Base-by-base conservation (phyloP, 352 stramenopile species). In the Globisporangium rhizosaccharum region DNA sequence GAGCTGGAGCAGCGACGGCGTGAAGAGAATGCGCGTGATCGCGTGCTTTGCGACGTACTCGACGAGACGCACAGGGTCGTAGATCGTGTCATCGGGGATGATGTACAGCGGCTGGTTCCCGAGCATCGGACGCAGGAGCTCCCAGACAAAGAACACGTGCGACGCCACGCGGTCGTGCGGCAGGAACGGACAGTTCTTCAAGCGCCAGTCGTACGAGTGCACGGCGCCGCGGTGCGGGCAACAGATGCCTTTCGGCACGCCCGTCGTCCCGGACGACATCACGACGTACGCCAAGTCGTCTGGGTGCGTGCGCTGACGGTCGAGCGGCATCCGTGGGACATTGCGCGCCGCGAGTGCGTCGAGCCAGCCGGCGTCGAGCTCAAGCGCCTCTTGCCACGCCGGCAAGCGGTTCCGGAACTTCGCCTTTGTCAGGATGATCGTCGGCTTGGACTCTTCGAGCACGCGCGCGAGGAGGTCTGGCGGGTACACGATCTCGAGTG, bases 141-240 rank as follows among this genome's bases (percentile, higher is more conserved):
- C 94, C 94, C 94, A 98, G 3, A 98, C 88, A 60, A 98, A 98
- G 66, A 98, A 98, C 20, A 98, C 90, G 62, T 97, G 93, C 51
- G 85, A 97, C 26, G 90, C 92, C 52, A 97, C 89, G 48, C 82
- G 75, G 33, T 97, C 83, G 42, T 93, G 74, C 44, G 78, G 71
- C 26, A 82, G 68, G 51, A 79, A 89, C 12, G 82, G 77, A 15
- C 79, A 90, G 51, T 88, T 74, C n/a, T 75, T 76, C 14, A 94
- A 75, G 1, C 90, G 89, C 79, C 92, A 97, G 53, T 94, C 56
- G 68, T 98, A 98, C 15, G 89, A 97, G 68, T 97, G 89, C 14
- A 97, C 88, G 7, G 91, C 88, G 28, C 89, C 90, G 33, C 93
- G 86, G 68, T 98, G 93, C 14, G 91, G 91, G 55, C 90, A 96